phyloP scores from a whole-genome alignment of 139 green algal genomes.

The Micromonas pusilla region DNA sequence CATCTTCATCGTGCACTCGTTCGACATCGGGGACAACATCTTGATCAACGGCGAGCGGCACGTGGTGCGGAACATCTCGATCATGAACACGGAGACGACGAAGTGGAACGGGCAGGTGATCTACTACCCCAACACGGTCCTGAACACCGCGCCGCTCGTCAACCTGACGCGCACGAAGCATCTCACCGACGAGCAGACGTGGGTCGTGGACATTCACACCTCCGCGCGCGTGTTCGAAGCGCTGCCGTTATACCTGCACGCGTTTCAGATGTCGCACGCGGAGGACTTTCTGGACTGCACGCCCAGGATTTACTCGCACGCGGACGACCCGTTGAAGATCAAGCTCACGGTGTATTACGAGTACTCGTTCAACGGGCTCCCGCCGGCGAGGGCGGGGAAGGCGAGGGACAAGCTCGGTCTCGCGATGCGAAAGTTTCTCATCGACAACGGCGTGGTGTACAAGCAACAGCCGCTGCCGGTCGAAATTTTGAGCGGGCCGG shows the following conservation, averaged over 20 bases:
- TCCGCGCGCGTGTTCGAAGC: neutral
- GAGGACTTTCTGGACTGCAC: conserved; percentile 36
- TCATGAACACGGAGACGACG: neutral
- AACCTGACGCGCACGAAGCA: conserved; percentile 5
- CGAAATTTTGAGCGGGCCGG: neutral
- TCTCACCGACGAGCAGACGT: neutral
- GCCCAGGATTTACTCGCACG: conserved; percentile 16
- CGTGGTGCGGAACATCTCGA: conserved; percentile 4
- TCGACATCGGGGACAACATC: conserved; percentile 44
- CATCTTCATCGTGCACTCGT: conserved; percentile 47
- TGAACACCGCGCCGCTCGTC: neutral
- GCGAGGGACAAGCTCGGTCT: neutral
- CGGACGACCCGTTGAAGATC: conserved; percentile 40
- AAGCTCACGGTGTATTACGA: conserved; percentile 39
- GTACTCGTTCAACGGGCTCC: conserved; percentile 33
- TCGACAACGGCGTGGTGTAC: conserved; percentile 1
- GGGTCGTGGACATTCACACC: conserved; percentile 4
- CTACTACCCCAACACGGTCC: neutral
- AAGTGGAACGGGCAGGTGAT: conserved; percentile 10
- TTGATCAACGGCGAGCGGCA: conserved; percentile 29
- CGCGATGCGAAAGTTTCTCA: neutral
- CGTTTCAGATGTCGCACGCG: conserved; percentile 31
- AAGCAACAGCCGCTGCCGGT: neutral
- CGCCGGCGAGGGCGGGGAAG: neutral
- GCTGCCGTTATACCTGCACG: conserved; percentile 18